phyloP scores from a whole-genome alignment of 169 alveolate genomes.

The Plasmodium reichenowi region DNA sequence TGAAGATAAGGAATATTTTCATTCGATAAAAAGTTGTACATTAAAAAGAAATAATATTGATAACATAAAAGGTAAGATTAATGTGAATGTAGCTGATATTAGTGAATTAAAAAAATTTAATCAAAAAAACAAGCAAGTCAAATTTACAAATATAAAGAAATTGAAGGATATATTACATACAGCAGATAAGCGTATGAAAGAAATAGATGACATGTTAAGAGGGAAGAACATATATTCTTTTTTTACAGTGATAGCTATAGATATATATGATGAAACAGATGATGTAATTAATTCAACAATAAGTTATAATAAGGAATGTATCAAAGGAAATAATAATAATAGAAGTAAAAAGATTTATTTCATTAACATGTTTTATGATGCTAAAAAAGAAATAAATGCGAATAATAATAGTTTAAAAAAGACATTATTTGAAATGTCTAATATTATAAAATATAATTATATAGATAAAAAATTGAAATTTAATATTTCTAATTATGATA shows the following conservation, averaged over 20 bases:
- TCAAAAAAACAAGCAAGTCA: conserved; percentile 24
- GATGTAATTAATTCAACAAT: background rate
- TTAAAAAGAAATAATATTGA: conserved; percentile 32
- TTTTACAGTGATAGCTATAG: conserved; percentile 33
- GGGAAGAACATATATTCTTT: conserved; percentile 5
- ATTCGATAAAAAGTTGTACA: conserved; percentile 62
- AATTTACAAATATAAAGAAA: conserved; percentile 41
- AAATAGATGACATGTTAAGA: conserved; percentile 8
- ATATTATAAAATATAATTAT: conserved; percentile 9
- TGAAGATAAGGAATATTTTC: conserved; percentile 35
- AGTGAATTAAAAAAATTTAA: conserved; percentile 47
- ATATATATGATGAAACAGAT: conserved; percentile 12
- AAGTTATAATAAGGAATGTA: background rate
- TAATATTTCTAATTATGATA: conserved; percentile 21
- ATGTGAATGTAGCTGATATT: background rate
- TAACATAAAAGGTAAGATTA: background rate
- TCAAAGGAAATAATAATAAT: background rate
- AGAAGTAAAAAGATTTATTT: conserved; percentile 14
- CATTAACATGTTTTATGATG: conserved; percentile 40
- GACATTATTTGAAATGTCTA: conserved; percentile 10
- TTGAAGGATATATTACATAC: conserved; percentile 40
- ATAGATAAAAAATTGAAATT: conserved; percentile 8
- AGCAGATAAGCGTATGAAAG: conserved; percentile 33
- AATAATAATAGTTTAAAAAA: conserved; percentile 4
- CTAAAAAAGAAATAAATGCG: conserved; percentile 1